Evolutionary conservation across 805 yeast genomes (phyloP), one percentile per base, ranked within the genome.

Genomic region (Nakazawaea laoshanensis): DNA sequence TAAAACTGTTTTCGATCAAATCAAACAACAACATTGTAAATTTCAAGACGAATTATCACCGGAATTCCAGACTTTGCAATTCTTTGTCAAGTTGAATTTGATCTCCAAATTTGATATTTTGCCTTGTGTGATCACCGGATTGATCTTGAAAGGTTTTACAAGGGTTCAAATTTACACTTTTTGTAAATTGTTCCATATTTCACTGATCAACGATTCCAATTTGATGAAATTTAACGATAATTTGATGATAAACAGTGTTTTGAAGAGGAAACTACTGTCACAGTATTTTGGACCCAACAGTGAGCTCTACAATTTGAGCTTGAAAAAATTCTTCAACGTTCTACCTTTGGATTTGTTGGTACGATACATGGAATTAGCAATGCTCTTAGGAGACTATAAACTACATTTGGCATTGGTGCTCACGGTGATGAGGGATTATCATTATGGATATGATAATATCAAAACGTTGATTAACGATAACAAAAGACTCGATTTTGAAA

Each of bases 361-460:
- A 27, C 46, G 47, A 32, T 29, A 47, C 3, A 32, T 51, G 24
- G 46, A 46, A 24, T 29, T 57, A 19, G 30, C 57, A 8, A 32
- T 55, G 7, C 47, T 45, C 2, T 38, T 46, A 22, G 40, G 42
- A 12, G 52, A 53, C 36, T 64, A 67, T 45, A 67, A 63, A 41
- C 44, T 62, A 3, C 40, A 63, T 14, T 49, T 59, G 18, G 53
- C 74, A 0, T 46, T 67, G 13, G 42, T 61, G 4, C 34, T 66
- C 22, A 61, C 63, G 16, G 50, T 70, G 4, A 43, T 70, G 19
- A 49, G 64, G 27, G 65, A 70, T 39, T 63, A 67, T 45, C 77
- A 71, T 48, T 69, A 63, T 48, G 77, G 77, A 2, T 71, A 57
- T 57, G 50, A 48, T 31, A 50, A 41, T 34, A 32, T 55, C n/a